Conservation (phyloP, 2,329 filamentous ascomycete genomes). For the Tolypocladium capitatum region DNA sequence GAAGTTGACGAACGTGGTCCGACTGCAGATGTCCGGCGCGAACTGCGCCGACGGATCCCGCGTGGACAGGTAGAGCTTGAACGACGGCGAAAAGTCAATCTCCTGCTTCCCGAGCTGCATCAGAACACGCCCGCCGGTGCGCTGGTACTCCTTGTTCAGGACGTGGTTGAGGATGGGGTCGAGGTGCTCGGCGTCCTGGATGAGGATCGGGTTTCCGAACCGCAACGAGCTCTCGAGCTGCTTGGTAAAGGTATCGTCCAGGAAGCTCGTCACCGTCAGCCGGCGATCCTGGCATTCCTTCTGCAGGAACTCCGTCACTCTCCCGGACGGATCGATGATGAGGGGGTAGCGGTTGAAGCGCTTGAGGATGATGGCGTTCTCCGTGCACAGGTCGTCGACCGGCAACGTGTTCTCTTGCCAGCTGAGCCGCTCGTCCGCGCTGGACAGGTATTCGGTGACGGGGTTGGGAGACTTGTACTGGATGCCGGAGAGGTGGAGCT, state of each 20-base stretch:
- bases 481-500: constrained; percentile 85
- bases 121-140: constrained; percentile 91
- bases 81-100: constrained; percentile 95
- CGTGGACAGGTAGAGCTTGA: constrained; percentile 90
- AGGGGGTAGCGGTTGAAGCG: constrained; percentile 97
- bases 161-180: constrained; percentile 97
- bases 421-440: constrained; percentile 81
- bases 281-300: constrained; percentile 89
- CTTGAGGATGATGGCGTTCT: constrained; percentile 95
- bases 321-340: constrained; percentile 93
- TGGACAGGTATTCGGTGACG: constrained; percentile 91
- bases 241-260: constrained; percentile 96
- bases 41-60: constrained; percentile 93
- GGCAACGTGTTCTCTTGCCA: constrained; percentile 94
- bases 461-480: constrained; percentile 88
- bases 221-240: constrained; percentile 92
- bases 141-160: constrained; percentile 98
- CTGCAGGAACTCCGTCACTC: constrained; percentile 88
- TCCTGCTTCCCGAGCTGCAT: constrained; percentile 98
- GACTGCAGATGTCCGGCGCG: constrained; percentile 91
- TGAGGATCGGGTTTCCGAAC: constrained; percentile 96
- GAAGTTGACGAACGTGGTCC: constrained; percentile 98
- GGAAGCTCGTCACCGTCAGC: constrained; percentile 91
- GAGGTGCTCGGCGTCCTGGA: constrained; percentile 93
- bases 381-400: constrained; percentile 93